Base-by-base conservation (phyloP, 768 basidiomycete species). In the Termitomyces sp. region DNA sequence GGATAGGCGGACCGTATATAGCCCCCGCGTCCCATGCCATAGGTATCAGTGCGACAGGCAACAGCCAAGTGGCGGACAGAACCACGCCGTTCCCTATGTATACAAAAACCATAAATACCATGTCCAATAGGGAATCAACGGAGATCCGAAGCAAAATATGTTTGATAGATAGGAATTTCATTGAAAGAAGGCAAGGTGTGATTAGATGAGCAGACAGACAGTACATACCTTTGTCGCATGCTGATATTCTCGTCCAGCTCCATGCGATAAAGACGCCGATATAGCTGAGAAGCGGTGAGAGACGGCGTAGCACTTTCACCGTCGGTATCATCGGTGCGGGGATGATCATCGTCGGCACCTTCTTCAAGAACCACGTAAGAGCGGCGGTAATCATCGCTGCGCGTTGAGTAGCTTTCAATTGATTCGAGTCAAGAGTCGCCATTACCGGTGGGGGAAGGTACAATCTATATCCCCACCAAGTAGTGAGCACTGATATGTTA, bases 381-480 rank as follows among this genome's bases (percentile, higher is more conserved):
- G 90, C 87, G 0, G 87, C 75, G 4, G 89, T 87, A 47, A 92
- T 71, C 72, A 92, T 78, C 4, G 87, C 86, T 7, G 86, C 88
- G 27, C 88, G 83, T 60, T 89, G 85, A 16, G 84, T 84, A 4
- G 87, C 84, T 54, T 85, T 83, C 18, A 90, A 67, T 44, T 83
- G 81, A 31, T 74, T 79, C 62, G 82, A 79, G 62, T 84, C 78
- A 27, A 93, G 78, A 33, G 81, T 68, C 3, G 75, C 76, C 66
- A 93, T 79, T 6, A 91, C 82, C 0, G 89, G 85, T 29, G 89
- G 88, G 0, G 91, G 91, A 27, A 93, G 78, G 64, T 77, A 90
- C 71, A 91, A 70, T 38, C 89, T 75, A 63, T 87, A 92, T 3
- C 89, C 90, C 85, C 88, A 82, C 91, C 91, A 93, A 53, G 82